These are phyloP conservation scores for Nidula microcarpa DNA, from an alignment of 768 basidiomycete genomes.

Conservation along the genomic window DNA sequence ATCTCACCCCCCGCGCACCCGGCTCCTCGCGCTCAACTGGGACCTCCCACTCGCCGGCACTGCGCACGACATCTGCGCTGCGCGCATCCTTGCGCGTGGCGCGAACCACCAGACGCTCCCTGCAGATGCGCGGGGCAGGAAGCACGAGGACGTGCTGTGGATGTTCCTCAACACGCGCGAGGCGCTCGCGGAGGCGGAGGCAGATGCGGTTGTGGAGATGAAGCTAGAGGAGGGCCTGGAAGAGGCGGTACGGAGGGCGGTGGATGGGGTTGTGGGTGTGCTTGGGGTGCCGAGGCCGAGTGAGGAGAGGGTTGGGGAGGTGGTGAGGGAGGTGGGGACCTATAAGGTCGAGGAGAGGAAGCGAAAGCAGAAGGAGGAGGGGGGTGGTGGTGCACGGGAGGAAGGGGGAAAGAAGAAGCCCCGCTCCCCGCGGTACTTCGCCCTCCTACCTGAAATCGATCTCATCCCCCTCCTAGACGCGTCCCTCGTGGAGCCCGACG, in stretches of 20 bases:
- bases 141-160: conserved; percentile 80
- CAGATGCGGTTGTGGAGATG: conserved; percentile 74
- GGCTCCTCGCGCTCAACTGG: conserved; percentile 84
- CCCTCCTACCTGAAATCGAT: conserved; percentile 71
- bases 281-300: conserved; percentile 52
- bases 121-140: conserved; percentile 40
- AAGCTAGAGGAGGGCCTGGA: conserved; percentile 52
- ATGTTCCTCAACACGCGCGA: conserved; percentile 66
- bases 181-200: conserved; percentile 54
- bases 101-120: conserved; percentile 82
- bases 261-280: conserved; percentile 51
- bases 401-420: conserved; percentile 16
- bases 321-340: conserved; percentile 38
- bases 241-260: conserved; percentile 52
- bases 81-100: conserved; percentile 74
- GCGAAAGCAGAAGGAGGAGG: conserved; percentile 20
- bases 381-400: no score
- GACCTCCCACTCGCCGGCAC: conserved; percentile 47
- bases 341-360: conserved; percentile 22
- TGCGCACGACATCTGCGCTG: conserved; percentile 71
- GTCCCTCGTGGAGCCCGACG: conserved; percentile 29
- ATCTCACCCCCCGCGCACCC: conserved; percentile 46
- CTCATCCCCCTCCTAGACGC: conserved; percentile 43
- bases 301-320: conserved; percentile 54
- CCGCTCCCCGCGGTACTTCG: conserved; percentile 68